Base-by-base conservation (phyloP, 2,329 filamentous ascomycete species). In the Colletotrichum scovillei region DNA sequence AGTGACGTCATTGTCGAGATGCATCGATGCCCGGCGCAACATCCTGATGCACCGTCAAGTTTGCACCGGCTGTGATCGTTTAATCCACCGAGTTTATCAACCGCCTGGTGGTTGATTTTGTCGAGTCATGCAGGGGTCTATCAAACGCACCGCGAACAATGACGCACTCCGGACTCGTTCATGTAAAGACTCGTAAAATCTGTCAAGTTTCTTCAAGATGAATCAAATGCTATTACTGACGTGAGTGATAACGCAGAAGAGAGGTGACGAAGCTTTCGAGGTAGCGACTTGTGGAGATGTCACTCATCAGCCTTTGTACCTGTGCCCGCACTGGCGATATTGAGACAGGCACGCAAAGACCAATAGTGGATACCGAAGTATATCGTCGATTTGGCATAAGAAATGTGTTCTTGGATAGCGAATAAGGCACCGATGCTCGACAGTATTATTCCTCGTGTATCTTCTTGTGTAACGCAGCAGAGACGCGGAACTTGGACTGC, bases 351-450 rank as follows among this genome's bases (percentile, higher is more conserved):
- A 22, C 8, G 42, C 19, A 49, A 19, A 49, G 42, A 49, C 11
- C 38, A 26, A 30, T 63, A 46, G 68, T 67, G 69, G 63, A 42
- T 24, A 62, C 46, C 22, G 12, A 22, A 49, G 26, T 38, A 49
- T 64, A 62, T 69, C 66, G 59, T 65, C 70, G 46, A 70, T 8
- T 53, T 65, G 70, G 59, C 66, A 70, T 64, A 63, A 69, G n/a
- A 12, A 4, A 24, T 55, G 30, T 26, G 42, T 49, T 11, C 4
- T n/a, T 22, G 42, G 42, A 19, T 22, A 22, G 42, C 19, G 42
- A 49, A 49, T 49, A 49, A 9, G 8, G 42, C 19, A n/a, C 19
- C 42, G 8, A 8, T 55, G 52, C 22, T 55, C n/a, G 52, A 55
- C 24, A 26, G 42, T 49, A 22, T 49, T 49, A 12, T 49, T 22